Conservation (phyloP, 345 rosid genomes). For the Salix viminalis region DNA sequence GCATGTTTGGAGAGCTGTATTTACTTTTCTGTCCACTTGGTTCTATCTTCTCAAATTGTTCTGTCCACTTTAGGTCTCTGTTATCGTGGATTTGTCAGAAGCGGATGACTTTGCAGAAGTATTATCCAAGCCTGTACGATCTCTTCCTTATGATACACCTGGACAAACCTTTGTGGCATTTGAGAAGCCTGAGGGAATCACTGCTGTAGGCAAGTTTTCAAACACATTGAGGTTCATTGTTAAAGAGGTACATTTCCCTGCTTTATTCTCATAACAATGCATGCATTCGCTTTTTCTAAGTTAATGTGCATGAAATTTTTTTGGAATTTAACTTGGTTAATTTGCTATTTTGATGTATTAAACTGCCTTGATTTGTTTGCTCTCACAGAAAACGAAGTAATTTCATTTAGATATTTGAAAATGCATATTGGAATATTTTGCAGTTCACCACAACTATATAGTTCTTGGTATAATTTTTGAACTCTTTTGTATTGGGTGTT, state of each 20-base stretch:
- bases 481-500: slow-evolving; percentile 1
- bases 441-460: not conserved
- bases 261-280: not conserved
- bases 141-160: slow-evolving; percentile 91
- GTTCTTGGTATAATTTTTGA: not conserved
- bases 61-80: slow-evolving; percentile 58
- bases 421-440: not conserved
- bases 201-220: slow-evolving; percentile 84
- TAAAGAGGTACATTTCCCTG: slow-evolving; percentile 60
- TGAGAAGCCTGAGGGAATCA: slow-evolving; percentile 78
- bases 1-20: slow-evolving; percentile 3
- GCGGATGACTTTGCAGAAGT: slow-evolving; percentile 76
- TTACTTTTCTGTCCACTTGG: not conserved
- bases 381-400: not conserved
- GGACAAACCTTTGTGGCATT: slow-evolving; percentile 87
- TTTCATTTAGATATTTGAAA: not conserved
- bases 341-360: not conserved
- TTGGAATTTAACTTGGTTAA: not conserved
- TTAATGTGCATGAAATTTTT: not conserved
- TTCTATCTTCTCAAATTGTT: slow-evolving; percentile 11
- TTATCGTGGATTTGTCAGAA: slow-evolving; percentile 84
- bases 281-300: not conserved
- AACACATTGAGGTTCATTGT: slow-evolving; percentile 80
- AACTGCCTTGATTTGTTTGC: not conserved
- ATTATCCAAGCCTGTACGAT: slow-evolving; percentile 60